These are phyloP conservation scores for Begonia masoniana DNA, from an alignment of 306 rosid genomes.

Conservation along the genomic window DNA sequence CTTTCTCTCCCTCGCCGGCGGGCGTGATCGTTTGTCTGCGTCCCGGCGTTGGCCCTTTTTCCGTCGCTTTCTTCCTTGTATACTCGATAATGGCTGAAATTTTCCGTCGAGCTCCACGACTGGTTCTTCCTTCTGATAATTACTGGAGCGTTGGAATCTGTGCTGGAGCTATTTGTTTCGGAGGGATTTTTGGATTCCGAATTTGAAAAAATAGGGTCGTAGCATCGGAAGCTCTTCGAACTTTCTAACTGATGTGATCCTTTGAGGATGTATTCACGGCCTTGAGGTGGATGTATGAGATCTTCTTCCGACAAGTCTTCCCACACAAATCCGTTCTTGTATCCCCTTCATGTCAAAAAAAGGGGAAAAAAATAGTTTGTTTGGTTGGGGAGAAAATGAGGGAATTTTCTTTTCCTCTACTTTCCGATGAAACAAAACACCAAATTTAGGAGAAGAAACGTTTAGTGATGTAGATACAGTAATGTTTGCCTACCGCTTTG, in stretches of 20 bases:
- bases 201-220: conserved; percentile 27
- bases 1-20: conserved; percentile 14
- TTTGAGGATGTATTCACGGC: conserved; percentile 51
- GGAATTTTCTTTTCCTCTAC: neutral
- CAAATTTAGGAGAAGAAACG: no score
- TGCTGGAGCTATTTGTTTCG: conserved; percentile 30
- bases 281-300: conserved; percentile 40
- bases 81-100: conserved; percentile 17
- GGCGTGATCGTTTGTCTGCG: conserved; percentile 36
- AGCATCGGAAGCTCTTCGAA: conserved; percentile 28
- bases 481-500: conserved; percentile 28
- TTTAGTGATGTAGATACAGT: no score
- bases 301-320: conserved; percentile 52
- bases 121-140: conserved; percentile 16
- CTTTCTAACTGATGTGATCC: conserved; percentile 32
- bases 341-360: conserved; percentile 19
- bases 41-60: conserved; percentile 26
- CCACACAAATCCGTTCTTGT: conserved; percentile 61
- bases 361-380: neutral
- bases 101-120: conserved; percentile 18
- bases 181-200: conserved; percentile 28
- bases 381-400: conserved; percentile 15
- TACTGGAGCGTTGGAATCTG: conserved; percentile 18
- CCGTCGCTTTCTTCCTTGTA: conserved; percentile 22
- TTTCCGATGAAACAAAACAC: conserved; percentile 5